phyloP scores from a whole-genome alignment of 768 basidiomycete genomes.

The Hypholoma fasciculare region DNA sequence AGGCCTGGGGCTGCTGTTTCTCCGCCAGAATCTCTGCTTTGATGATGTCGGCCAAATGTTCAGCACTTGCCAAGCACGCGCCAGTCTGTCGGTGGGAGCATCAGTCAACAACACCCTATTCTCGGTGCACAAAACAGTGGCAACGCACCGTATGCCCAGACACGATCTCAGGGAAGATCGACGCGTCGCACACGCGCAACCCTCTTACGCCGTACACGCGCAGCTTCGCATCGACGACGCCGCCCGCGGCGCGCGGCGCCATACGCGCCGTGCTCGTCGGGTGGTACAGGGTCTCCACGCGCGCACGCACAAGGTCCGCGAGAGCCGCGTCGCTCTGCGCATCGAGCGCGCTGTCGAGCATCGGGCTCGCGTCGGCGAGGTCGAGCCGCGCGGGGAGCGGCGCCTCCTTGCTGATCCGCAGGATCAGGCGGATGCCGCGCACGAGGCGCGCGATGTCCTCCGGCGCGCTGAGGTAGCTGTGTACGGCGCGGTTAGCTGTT shows the following conservation, averaged over 20 bases:
- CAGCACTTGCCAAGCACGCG: slow-evolving; percentile 29
- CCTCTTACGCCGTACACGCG: slow-evolving; percentile 44
- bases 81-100: slow-evolving; percentile 23
- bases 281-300: slow-evolving; percentile 48
- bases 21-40: slow-evolving; percentile 18
- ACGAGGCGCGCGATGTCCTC: slow-evolving; percentile 39
- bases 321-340: slow-evolving; percentile 38
- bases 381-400: slow-evolving; percentile 34
- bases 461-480: slow-evolving; percentile 36
- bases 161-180: slow-evolving; percentile 39
- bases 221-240: slow-evolving; percentile 45
- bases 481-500: too few species aligned
- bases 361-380: slow-evolving; percentile 23
- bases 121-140: slow-evolving; percentile 5
- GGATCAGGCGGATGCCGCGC: slow-evolving; percentile 34
- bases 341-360: slow-evolving; percentile 36
- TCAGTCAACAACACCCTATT: not conserved
- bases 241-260: slow-evolving; percentile 37
- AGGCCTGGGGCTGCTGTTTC: too few species aligned
- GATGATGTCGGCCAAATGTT: slow-evolving; percentile 31
- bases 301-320: slow-evolving; percentile 35
- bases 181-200: slow-evolving; percentile 42
- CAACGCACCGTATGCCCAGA: slow-evolving; percentile 39
- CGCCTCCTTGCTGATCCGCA: slow-evolving; percentile 35
- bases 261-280: slow-evolving; percentile 46